Percentiles rank a stretch among this genome's conserved stretches.
Evolutionary conservation across 1,139 yeast genomes (phyloP).

Genomic region (Magnusiomyces tetraspermus): DNA sequence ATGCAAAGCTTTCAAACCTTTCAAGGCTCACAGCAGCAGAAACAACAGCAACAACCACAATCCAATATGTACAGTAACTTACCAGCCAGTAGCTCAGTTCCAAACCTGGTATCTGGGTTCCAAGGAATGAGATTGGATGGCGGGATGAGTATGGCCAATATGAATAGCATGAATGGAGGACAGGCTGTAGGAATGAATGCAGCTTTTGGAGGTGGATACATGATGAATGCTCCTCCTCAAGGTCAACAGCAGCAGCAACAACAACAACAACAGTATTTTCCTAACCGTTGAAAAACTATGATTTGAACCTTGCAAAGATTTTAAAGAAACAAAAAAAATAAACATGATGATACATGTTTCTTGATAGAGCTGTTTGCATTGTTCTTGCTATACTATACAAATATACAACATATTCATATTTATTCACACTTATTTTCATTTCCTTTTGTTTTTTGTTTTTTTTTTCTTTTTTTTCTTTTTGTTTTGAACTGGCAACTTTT

Average conservation of each 20-base stretch:
- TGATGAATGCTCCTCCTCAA: background rate
- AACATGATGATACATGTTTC: too few relatives aligned
- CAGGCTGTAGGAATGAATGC: background rate
- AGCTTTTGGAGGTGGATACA: background rate
- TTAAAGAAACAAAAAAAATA: too few relatives aligned
- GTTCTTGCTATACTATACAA: too few relatives aligned
- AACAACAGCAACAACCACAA: constrained; percentile 4
- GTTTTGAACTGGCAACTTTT: too few relatives aligned
- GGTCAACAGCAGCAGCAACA: background rate
- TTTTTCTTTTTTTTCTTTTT: too few relatives aligned
- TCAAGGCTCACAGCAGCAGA: constrained; percentile 7
- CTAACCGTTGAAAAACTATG: background rate
- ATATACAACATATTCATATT: too few relatives aligned
- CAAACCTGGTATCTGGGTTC: constrained; percentile 5
- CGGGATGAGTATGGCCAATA: background rate
- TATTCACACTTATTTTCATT: too few relatives aligned
- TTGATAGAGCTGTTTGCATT: too few relatives aligned
- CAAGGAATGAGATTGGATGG: constrained; percentile 4
- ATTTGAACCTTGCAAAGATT: too few relatives aligned
- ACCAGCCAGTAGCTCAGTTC: constrained; percentile 4
- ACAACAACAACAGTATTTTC: background rate
- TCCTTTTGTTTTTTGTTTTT: too few relatives aligned
- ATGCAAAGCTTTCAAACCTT: background rate
- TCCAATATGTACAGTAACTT: background rate
- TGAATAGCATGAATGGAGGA: background rate